Evolutionary conservation across 2,329 filamentous ascomycete genomes (phyloP), one percentile per base, ranked within the genome.

Genomic region (Phoma sp.): DNA sequence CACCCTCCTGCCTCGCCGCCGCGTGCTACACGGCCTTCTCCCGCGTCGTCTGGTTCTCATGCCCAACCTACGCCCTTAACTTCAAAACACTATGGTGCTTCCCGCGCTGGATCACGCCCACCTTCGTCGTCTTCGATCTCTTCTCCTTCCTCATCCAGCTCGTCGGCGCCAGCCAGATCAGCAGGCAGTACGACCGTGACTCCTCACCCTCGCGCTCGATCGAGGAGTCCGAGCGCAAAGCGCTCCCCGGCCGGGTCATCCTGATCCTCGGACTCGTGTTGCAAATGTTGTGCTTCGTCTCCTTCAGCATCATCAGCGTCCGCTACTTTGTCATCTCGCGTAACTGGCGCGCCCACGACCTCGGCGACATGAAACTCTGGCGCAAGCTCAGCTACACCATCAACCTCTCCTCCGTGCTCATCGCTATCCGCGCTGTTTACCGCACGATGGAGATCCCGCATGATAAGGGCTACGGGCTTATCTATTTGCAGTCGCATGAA

Each of bases 401-500:
- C 57, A 74, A 73, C 38, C 47, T 71, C 2, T 71, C 69, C 0
- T 70, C 68, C 2, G 59, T 65, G 0, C 59, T 67, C 32, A 68
- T 69, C 36, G 67, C 83, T 71, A 57, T 82, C 3, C 80, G 81
- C 11, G 82, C 78, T n/a, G 73, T 83, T 25, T 84, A 81, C 55
- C 78, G 81, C n/a, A 77, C 81, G 4, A 74, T 81, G 42, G 81
- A 84, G 58, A 83, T 83, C 55, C 77, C 78, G 0, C 74, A 82
- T 32, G 82, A 81, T 46, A 64, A 64, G 44, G 55, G 62, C 13
- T 67, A 70, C 0, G 79, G 78, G n/a, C 68, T 81, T 6, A 75
- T 77, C 13, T 84, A 84, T 59, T 69, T 79, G 1, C 81, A 82
- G 60, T 73, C 64, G 4, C 77, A 80, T 22, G 81, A 84, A 57